Percentiles rank a stretch among this genome's conserved stretches.
phyloP scores from a whole-genome alignment of 2,329 filamentous ascomycete species.

The Ramularia endophylla region DNA sequence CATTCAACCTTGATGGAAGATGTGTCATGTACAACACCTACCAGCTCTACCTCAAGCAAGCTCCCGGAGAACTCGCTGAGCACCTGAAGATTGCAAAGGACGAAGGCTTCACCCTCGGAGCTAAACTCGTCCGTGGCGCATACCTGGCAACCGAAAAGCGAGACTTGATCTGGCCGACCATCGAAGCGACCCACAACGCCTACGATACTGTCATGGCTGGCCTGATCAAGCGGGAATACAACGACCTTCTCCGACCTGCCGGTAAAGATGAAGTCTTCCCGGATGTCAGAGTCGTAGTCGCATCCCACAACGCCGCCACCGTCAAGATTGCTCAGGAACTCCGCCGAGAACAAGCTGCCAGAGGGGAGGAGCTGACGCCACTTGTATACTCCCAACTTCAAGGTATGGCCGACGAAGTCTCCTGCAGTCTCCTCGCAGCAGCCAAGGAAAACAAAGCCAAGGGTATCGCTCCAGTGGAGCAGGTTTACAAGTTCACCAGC shows the following conservation, averaged over 20 bases:
- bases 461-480: slow-evolving; percentile 25
- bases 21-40: slow-evolving; percentile 68
- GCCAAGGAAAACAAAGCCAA: slow-evolving; percentile 35
- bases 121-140: slow-evolving; percentile 54
- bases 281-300: slow-evolving; percentile 60
- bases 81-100: slow-evolving; percentile 44
- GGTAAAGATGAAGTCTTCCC: slow-evolving; percentile 33
- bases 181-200: slow-evolving; percentile 49
- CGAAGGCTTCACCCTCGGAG: slow-evolving; percentile 47
- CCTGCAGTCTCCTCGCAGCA: slow-evolving; percentile 48
- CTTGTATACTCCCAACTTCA: slow-evolving; percentile 72
- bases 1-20: slow-evolving; percentile 40
- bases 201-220: slow-evolving; percentile 68
- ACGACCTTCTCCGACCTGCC: slow-evolving; percentile 42
- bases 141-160: slow-evolving; percentile 49
- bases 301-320: slow-evolving; percentile 74
- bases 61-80: slow-evolving; percentile 36
- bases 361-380: slow-evolving; percentile 39
- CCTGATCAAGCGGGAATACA: slow-evolving; percentile 61
- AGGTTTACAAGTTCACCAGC: slow-evolving; percentile 51
- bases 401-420: slow-evolving; percentile 95
- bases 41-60: slow-evolving; percentile 51
- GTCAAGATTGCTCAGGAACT: slow-evolving; percentile 51
- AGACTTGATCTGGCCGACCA: slow-evolving; percentile 48
- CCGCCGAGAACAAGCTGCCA: slow-evolving; percentile 40